Evolutionary conservation across 768 basidiomycete species (phyloP).

Genomic region (Pulveroboletus ravenelii): DNA sequence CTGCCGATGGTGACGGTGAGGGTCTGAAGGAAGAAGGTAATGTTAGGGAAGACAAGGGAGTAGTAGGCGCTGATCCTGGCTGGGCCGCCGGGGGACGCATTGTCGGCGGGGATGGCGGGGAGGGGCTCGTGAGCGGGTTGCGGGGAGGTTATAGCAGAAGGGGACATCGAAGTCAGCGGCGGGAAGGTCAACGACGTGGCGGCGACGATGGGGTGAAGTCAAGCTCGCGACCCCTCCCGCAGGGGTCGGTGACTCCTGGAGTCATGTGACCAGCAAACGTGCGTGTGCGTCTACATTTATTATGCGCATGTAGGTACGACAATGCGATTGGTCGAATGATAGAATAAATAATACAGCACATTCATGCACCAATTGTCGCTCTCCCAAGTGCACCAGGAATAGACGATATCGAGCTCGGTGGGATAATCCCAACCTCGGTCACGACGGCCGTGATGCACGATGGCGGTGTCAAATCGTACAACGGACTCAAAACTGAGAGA

Average conservation of each 20-base stretch:
- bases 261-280: constrained; percentile 23
- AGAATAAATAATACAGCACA: constrained; percentile 9
- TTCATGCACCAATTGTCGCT: constrained; percentile 21
- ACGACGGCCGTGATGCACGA: constrained; percentile 92
- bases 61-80: constrained; percentile 92
- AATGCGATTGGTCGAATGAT: not conserved
- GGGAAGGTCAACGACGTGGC: constrained; percentile 9
- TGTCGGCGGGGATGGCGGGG: constrained; percentile 7
- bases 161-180: constrained; percentile 25
- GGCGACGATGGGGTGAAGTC: constrained; percentile 1
- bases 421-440: constrained; percentile 94
- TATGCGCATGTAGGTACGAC: not conserved
- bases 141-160: constrained; percentile 6
- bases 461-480: constrained; percentile 94
- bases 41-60: constrained; percentile 88
- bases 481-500: constrained; percentile 76
- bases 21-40: constrained; percentile 96
- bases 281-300: constrained; percentile 1
- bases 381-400: constrained; percentile 63
- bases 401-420: constrained; percentile 84
- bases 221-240: constrained; percentile 4
- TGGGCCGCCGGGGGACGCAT: constrained; percentile 30
- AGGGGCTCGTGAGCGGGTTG: constrained; percentile 2
- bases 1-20: constrained; percentile 92
- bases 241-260: constrained; percentile 11